Base-by-base conservation (phyloP, 164 flowering plant genomes). In the Akebia trifoliata region DNA sequence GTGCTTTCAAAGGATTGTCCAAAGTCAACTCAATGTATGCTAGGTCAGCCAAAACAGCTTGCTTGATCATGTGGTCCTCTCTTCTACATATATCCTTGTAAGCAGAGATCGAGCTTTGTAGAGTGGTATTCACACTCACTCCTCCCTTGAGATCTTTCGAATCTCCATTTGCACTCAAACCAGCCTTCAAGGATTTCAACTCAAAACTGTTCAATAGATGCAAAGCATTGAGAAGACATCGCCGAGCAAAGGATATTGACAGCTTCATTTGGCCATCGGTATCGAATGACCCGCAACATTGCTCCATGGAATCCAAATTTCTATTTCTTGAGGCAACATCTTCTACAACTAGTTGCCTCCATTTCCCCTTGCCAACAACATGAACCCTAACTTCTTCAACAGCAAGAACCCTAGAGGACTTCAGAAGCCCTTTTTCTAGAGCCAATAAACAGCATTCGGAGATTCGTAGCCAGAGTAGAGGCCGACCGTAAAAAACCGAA, bases 401-500 rank as follows among this genome's bases (percentile, higher is more conserved):
- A 28, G 60, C 66, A n/a, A 62, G 58, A 15, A 52, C 45, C 10
- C 54, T 59, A 60, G 45, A 48, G 24, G 76, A 59, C 28, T 72
- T 60, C 40, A 81, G 28, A 2, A 82, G 73, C 48, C 94, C 97
- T 79, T 78, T 83, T 68, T 82, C 85, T 31, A 76, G 59, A 0
- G 92, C 96, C 82, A 90, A 73, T 20, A 94, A 48, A 61, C 93
- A 90, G 69, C 99, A 94, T 60, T 94, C 99, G 37, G 97, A 87
- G 57, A 94, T 70, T 54, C 97, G 74, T 21, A 94, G 75, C 99
- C 99, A 94, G 47, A 90, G 62, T 8, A 94, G 77, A 53, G 99
- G 96, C 60, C 61, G 70, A 40, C 76, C 75, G 63, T 80, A 74
- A 70, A 83, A 87, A 65, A 82, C 68, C 26, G 68, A 56, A 69